Evolutionary conservation across 805 yeast species (phyloP).

Genomic region (Ogataea naganishii): DNA sequence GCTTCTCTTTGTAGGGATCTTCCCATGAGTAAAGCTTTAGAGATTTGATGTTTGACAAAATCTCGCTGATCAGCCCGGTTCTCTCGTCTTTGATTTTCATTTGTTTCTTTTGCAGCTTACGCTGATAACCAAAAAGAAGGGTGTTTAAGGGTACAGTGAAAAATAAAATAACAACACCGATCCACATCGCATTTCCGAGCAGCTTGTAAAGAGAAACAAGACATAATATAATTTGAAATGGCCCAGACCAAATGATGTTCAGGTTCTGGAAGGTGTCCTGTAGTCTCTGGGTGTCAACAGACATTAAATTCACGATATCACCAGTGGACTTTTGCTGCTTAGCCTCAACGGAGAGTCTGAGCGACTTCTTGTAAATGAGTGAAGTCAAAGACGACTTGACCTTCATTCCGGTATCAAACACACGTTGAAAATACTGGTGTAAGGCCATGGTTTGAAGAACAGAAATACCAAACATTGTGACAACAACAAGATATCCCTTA

Average conservation of each 20-base stretch:
- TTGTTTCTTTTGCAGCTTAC: constrained; percentile 68
- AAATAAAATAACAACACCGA: constrained; percentile 76
- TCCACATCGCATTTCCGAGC: constrained; percentile 90
- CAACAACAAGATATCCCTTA: constrained; percentile 67
- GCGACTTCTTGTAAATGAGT: constrained; percentile 57
- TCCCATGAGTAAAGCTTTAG: constrained; percentile 97
- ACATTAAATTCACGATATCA: constrained; percentile 89
- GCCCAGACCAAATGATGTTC: constrained; percentile 86
- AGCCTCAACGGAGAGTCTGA: constrained; percentile 64
- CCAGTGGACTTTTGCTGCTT: constrained; percentile 72
- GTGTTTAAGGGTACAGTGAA: constrained; percentile 78
- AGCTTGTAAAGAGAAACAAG: constrained; percentile 61
- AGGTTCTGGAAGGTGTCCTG: constrained; percentile 76
- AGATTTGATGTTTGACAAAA: constrained; percentile 85
- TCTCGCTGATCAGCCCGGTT: constrained; percentile 81
- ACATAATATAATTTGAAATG: constrained; percentile 78
- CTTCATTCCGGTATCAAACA: constrained; percentile 70
- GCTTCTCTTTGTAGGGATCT: constrained; percentile 63
- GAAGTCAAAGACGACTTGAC: constrained; percentile 64
- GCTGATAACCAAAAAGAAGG: constrained; percentile 56
- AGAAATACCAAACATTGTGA: constrained; percentile 67
- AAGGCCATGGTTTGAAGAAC: constrained; percentile 68
- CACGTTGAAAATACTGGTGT: constrained; percentile 73
- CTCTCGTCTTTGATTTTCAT: constrained; percentile 91
- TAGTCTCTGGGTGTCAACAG: constrained; percentile 85